These are phyloP conservation scores for Diaporthe batatas DNA, from an alignment of 2,329 filamentous ascomycete genomes.

Conservation along the genomic window DNA sequence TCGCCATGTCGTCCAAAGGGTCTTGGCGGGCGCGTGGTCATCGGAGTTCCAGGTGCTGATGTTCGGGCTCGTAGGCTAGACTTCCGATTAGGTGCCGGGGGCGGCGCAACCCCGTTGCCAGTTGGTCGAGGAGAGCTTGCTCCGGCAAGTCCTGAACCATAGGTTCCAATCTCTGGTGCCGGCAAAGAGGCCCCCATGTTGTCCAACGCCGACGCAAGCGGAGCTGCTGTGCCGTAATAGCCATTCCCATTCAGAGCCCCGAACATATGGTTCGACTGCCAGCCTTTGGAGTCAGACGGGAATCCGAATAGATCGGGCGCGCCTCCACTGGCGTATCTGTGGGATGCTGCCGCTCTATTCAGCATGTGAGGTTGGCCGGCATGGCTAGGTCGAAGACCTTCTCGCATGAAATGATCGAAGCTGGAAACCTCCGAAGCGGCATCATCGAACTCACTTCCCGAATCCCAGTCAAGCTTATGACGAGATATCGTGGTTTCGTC, in stretches of 20 bases:
- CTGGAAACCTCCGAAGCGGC: slow-evolving; percentile 63
- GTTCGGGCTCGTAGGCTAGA: slow-evolving; percentile 67
- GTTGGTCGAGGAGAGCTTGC: slow-evolving; percentile 44
- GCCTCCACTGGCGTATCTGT: slow-evolving; percentile 9
- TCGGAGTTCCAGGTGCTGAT: slow-evolving; percentile 46
- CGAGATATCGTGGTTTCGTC: slow-evolving; percentile 60
- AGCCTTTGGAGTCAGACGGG: slow-evolving; percentile 57
- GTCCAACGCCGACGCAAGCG: slow-evolving; percentile 54
- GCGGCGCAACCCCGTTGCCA: slow-evolving; percentile 50
- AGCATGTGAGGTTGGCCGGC: slow-evolving; percentile 32
- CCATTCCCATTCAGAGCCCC: slow-evolving; percentile 54
- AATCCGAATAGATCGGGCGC: slow-evolving; percentile 69
- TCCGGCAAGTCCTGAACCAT: slow-evolving; percentile 52
- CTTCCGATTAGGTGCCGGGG: slow-evolving; percentile 64
- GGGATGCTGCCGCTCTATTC: not conserved
- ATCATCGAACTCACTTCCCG: slow-evolving; percentile 58
- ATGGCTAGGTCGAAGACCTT: slow-evolving; percentile 60
- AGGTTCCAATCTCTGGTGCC: slow-evolving; percentile 54
- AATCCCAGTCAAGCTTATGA: slow-evolving; percentile 59
- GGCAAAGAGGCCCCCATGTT: slow-evolving; percentile 63
- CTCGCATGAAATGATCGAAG: slow-evolving; percentile 70
- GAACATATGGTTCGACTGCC: slow-evolving; percentile 64
- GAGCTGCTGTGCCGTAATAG: slow-evolving; percentile 49
- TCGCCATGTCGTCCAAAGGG: slow-evolving; percentile 46
- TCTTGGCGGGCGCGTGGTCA: slow-evolving; percentile 32